phyloP scores from a whole-genome alignment of 2,329 filamentous ascomycete genomes.

The Pseudomassariella vexata region DNA sequence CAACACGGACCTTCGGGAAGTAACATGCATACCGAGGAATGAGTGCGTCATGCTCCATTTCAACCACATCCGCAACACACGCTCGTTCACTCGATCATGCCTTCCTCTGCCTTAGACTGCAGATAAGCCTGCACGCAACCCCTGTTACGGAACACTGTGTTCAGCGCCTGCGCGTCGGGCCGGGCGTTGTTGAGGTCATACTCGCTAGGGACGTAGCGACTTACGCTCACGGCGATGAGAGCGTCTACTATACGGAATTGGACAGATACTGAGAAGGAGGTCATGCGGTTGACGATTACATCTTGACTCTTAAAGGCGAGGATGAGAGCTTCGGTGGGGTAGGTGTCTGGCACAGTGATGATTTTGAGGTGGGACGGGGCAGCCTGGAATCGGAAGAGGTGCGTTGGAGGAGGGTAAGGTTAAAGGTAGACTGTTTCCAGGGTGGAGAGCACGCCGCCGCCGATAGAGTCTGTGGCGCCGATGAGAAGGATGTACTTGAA shows the following conservation, averaged over 20 bases:
- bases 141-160: slow-evolving; percentile 19
- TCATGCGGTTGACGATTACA: slow-evolving; percentile 36
- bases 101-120: slow-evolving; percentile 14
- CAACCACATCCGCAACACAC: slow-evolving; percentile 23
- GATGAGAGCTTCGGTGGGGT: slow-evolving; percentile 17
- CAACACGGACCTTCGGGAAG: slow-evolving; percentile 16
- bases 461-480: slow-evolving; percentile 24
- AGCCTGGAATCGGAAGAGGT: slow-evolving; percentile 18
- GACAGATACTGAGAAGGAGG: slow-evolving; percentile 22
- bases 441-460: slow-evolving; percentile 19
- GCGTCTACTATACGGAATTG: slow-evolving; percentile 50
- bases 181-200: slow-evolving; percentile 33
- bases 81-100: slow-evolving; percentile 24
- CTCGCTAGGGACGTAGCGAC: slow-evolving; percentile 50
- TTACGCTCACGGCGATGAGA: slow-evolving; percentile 46
- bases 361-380: slow-evolving; percentile 11
- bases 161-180: slow-evolving; percentile 18
- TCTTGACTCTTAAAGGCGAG: slow-evolving; percentile 19
- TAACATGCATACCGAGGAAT: slow-evolving; percentile 20
- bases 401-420: slow-evolving; percentile 21
- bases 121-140: slow-evolving; percentile 22
- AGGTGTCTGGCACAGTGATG: slow-evolving; percentile 20
- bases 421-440: slow-evolving; percentile 20
- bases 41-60: slow-evolving; percentile 19
- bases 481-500: slow-evolving; percentile 24